phyloP scores from a whole-genome alignment of 768 basidiomycete species.

The Leccinum incarnatum region DNA sequence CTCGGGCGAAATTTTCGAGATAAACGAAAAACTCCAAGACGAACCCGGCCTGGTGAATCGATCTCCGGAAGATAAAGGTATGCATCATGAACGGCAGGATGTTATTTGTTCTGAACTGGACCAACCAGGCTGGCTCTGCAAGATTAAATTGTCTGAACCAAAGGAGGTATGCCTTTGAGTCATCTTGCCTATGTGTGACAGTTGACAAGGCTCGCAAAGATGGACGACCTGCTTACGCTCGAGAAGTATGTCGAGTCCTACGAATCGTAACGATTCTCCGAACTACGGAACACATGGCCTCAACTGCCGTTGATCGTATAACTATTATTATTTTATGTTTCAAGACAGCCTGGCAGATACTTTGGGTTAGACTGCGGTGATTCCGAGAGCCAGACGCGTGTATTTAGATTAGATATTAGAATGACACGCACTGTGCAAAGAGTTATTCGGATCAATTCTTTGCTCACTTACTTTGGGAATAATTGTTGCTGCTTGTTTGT shows the following conservation, averaged over 20 bases:
- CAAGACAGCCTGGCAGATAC: neutral
- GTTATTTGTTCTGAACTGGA: neutral
- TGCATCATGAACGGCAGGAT: constrained; percentile 11
- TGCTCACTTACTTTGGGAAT: neutral
- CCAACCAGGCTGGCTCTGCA: constrained; percentile 88
- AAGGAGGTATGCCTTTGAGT: constrained; percentile 55
- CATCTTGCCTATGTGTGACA: neutral
- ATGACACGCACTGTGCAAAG: neutral
- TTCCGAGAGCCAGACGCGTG: constrained; percentile 7
- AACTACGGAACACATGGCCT: constrained; percentile 15
- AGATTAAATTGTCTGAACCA: constrained; percentile 77
- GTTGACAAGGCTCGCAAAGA: constrained; percentile 36
- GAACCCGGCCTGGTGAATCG: constrained; percentile 87
- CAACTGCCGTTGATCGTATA: constrained; percentile 19
- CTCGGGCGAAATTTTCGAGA: constrained; percentile 75
- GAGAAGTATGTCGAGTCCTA: constrained; percentile 72
- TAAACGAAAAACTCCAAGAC: constrained; percentile 67
- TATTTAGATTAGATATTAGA: constrained; percentile 11
- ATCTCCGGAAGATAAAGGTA: constrained; percentile 80
- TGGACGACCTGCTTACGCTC: constrained; percentile 67
- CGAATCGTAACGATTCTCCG: constrained; percentile 34
- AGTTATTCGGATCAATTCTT: too few relatives aligned
- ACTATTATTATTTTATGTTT: neutral
- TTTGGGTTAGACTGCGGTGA: neutral
- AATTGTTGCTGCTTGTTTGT: constrained; percentile 16